A percentile compares a stretch with the other conserved stretches of the same genome.
Conservation (phyloP, 352 stramenopile genomes). For the Pythium volutum region DNA sequence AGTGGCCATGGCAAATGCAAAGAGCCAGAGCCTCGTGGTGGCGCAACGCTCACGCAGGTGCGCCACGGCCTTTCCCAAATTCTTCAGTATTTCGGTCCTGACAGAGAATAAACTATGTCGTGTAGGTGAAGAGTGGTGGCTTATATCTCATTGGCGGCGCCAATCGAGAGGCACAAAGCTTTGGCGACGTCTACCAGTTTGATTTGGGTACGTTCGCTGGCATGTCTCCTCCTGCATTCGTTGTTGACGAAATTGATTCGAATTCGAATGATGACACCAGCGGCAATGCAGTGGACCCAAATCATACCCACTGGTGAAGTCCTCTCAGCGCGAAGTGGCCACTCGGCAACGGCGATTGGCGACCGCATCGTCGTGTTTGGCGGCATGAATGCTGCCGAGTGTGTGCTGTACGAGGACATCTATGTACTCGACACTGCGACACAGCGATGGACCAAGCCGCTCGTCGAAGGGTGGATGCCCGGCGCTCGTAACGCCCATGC, state of each 20-base stretch:
- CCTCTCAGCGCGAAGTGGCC: conserved; percentile 57
- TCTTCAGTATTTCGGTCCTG: neutral
- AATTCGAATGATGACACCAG: neutral
- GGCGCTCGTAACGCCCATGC: conserved; percentile 53
- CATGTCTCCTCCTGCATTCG: neutral
- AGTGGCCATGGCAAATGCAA: neutral
- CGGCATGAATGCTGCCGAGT: conserved; percentile 39
- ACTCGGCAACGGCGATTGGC: conserved; percentile 51
- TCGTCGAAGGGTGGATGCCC: conserved; percentile 36
- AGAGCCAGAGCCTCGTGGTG: conserved; percentile 32
- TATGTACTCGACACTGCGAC: conserved; percentile 47
- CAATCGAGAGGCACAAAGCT: conserved; percentile 49
- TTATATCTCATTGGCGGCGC: conserved; percentile 68
- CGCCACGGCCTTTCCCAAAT: neutral
- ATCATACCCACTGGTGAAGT: neutral
- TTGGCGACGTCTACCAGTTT: conserved; percentile 52
- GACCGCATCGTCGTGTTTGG: conserved; percentile 53
- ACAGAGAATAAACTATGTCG: neutral
- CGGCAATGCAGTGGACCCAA: neutral
- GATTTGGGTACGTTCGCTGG: conserved; percentile 36
- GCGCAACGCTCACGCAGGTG: conserved; percentile 54
- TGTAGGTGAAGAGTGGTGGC: conserved; percentile 22
- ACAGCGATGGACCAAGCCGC: conserved; percentile 31
- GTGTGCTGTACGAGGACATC: conserved; percentile 56
- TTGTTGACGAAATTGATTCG: neutral